Conservation (phyloP, 495 filamentous ascomycete species). For the Beverwykella pulmonaria region DNA sequence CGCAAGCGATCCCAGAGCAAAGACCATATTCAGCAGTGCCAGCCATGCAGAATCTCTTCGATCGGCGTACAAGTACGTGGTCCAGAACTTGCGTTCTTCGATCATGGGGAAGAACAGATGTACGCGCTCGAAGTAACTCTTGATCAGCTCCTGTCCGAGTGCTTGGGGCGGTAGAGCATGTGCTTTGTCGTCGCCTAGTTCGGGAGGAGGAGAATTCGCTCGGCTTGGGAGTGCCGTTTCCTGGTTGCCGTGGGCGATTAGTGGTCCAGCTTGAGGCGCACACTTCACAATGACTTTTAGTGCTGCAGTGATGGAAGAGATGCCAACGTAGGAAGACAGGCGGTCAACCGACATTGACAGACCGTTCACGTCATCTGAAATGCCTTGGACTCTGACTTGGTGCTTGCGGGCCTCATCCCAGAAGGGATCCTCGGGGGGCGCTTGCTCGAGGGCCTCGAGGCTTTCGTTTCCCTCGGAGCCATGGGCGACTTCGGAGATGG, state of each 20-base stretch:
- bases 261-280: slow-evolving; percentile 63
- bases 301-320: slow-evolving; percentile 80
- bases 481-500: slow-evolving; percentile 19
- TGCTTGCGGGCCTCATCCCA: slow-evolving; percentile 42
- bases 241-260: slow-evolving; percentile 54
- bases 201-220: slow-evolving; percentile 40
- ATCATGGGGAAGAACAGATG: slow-evolving; percentile 77
- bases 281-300: slow-evolving; percentile 80
- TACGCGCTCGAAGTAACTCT: slow-evolving; percentile 76
- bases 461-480: slow-evolving; percentile 44
- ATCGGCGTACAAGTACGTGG: slow-evolving; percentile 68
- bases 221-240: slow-evolving; percentile 44
- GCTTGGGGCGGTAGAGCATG: slow-evolving; percentile 42
- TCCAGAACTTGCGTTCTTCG: slow-evolving; percentile 73
- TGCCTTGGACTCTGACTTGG: slow-evolving; percentile 56
- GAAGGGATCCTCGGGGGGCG: slow-evolving; percentile 42
- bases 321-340: slow-evolving; percentile 75
- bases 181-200: slow-evolving; percentile 38
- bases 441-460: slow-evolving; percentile 47
- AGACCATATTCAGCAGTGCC: slow-evolving; percentile 76
- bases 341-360: slow-evolving; percentile 72
- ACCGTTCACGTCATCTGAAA: slow-evolving; percentile 81
- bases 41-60: slow-evolving; percentile 74
- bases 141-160: slow-evolving; percentile 58
- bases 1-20: slow-evolving; percentile 75